Evolutionary conservation across 805 yeast species (phyloP).

Genomic region (Yarrowia hollandica): DNA sequence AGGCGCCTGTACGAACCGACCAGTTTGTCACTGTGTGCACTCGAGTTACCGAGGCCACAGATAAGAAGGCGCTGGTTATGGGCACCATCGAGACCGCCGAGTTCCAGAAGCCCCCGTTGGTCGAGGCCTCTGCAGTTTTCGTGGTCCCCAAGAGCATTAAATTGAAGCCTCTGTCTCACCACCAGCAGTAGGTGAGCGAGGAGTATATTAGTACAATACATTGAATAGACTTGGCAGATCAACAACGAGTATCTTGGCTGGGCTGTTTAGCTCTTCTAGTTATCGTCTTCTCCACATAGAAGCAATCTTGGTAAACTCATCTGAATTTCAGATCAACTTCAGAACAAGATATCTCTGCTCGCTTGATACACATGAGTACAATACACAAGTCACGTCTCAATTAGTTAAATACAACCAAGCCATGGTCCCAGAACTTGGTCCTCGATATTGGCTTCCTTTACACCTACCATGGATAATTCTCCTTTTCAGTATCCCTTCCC

Average conservation of each 20-base stretch:
- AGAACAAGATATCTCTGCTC: no score
- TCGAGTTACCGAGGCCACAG: constrained; percentile 61
- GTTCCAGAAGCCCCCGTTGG: constrained; percentile 4
- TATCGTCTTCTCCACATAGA: no score
- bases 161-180: constrained; percentile 23
- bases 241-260: no score
- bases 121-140: constrained; percentile 15
- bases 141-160: constrained; percentile 25
- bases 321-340: no score
- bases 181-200: constrained; percentile 1
- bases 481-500: constrained; percentile 3
- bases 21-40: constrained; percentile 68
- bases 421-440: no score
- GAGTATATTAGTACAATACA: no score
- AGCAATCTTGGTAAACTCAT: no score
- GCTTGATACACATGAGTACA: no score
- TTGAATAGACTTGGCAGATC: no score
- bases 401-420: not conserved
- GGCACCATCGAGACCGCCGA: constrained; percentile 23
- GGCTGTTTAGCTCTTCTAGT: no score
- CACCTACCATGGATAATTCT: constrained; percentile 10
- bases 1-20: constrained; percentile 57
- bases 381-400: no score
- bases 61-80: constrained; percentile 76
- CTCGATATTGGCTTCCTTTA: no score